Base-by-base conservation (phyloP, 768 basidiomycete genomes). In the Kwoniella bestiolae region DNA sequence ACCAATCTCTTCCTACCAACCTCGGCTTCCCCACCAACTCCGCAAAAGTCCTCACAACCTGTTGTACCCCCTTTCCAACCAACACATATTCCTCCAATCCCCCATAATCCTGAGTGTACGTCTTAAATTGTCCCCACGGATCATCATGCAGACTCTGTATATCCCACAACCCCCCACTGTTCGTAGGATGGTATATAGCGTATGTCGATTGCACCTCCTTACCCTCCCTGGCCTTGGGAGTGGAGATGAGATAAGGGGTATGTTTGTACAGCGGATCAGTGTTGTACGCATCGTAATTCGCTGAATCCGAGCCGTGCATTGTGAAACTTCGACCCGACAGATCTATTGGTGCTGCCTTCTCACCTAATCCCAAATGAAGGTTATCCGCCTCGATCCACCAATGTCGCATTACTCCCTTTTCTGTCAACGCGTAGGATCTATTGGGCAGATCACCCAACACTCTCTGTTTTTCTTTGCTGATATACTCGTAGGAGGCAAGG, bases 261-360 rank as follows among this genome's bases (percentile, higher is more conserved):
- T 80, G 77, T 60, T 81, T 81, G 73, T 81, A 81, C 12, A 79
- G 68, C 56, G 77, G 77, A 55, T 80, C 79, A 3, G 72, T 67
- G 12, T 67, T 53, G 56, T 75, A 77, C 25, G 77, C 69, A 57
- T 78, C 77, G 56, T 80, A 80, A 0, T 55, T 55, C 5, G 79
- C 79, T 3, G 74, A 71, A 55, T 80, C 79, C 5, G 78, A 69
- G 12, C 68, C 73, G 34, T 67, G 68, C 8, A 77, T 28, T 41
- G 65, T 60, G 66, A 80, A 78, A 0, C 53, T 47, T 31, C 77
- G 52, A 49, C 65, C 67, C 3, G 73, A 69, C 25, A 78, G 60
- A 55, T 78, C 75, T 28, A 79, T 31, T 5, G 79, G 79, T 16
- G 75, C 79, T 4, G 65, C 75, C 38, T 76, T 76, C 66, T 80